These are phyloP conservation scores for Jamesozyma hellenica DNA, from an alignment of 805 yeast species.

Conservation along the genomic window DNA sequence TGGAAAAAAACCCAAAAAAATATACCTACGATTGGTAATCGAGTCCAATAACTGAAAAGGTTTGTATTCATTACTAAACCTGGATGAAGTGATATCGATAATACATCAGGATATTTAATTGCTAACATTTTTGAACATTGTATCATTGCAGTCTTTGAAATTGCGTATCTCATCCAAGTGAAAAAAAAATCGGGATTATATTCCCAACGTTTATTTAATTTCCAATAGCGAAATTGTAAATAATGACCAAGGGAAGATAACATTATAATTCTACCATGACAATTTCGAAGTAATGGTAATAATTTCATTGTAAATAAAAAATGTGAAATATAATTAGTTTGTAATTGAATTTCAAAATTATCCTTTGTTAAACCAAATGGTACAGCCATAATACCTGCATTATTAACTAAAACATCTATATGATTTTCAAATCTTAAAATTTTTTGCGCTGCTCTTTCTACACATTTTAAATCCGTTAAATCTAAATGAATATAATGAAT, in stretches of 20 bases:
- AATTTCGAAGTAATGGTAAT: conserved; percentile 40
- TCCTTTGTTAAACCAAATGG: conserved; percentile 57
- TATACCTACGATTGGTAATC: conserved; percentile 68
- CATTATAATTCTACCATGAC: conserved; percentile 42
- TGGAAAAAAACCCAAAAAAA: conserved; percentile 65
- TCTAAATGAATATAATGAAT: conserved; percentile 47
- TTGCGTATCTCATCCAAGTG: conserved; percentile 69
- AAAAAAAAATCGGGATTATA: conserved; percentile 56
- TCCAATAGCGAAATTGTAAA: conserved; percentile 39
- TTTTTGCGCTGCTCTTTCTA: conserved; percentile 39
- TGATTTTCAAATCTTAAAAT: conserved; percentile 38
- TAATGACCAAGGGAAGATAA: conserved; percentile 59
- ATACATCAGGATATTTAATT: conserved; percentile 52
- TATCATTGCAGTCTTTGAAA: conserved; percentile 69
- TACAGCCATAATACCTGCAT: conserved; percentile 76
- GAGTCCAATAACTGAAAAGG: conserved; percentile 64
- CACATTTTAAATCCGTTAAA: conserved; percentile 38
- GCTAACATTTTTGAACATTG: conserved; percentile 61
- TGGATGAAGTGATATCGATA: conserved; percentile 65
- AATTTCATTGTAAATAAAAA: conserved; percentile 57
- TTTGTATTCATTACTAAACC: conserved; percentile 82
- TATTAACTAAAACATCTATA: conserved; percentile 57
- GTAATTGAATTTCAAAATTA: conserved; percentile 70
- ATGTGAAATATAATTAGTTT: conserved; percentile 69
- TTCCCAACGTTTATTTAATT: conserved; percentile 38